Base-by-base conservation (phyloP, 2,329 filamentous ascomycete genomes). In the Pyrenophora teres region DNA sequence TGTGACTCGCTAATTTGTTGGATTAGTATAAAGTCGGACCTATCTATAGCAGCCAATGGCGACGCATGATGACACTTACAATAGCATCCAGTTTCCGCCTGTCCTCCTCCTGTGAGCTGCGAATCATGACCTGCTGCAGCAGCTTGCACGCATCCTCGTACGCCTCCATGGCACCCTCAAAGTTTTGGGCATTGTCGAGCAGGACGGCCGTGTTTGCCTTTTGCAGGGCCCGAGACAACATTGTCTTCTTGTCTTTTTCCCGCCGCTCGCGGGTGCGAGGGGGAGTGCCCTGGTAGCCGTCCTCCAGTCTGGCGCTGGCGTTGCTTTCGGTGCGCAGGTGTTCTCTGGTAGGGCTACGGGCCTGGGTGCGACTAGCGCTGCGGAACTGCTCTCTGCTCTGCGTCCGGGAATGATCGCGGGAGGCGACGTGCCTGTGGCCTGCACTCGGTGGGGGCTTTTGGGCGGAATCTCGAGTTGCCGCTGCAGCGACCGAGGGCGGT, bases 161-260 rank as follows among this genome's bases (percentile, higher is more conserved):
- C 12, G 93, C 92, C 65, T 91, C 85, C 69, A 95, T 87, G 15
- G 94, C 94, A 35, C 90, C 92, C 71, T 93, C 90, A 57, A 94
- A 93, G 68, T 97, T 96, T 67, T 94, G 90, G 12, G 91, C 92
- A 82, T 97, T 97, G 76, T 99, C 94, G 35, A 99, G 83, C 61
- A 97, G 83, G 21, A 99, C 94, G 18, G 94, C 94, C 10, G 90
- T 93, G 69, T 99, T 97, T 42, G 94, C 94, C 76, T 97, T 96
- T 70, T 96, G 89, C 47, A 99, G 78, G 0, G 94, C 94, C 64
- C 89, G 90, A n/a, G 93, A 96, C 31, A 99, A 82, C 92, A 97
- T 97, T 9, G 87, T 89, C 78, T 97, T 97, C 72, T 97, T 81
- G 62, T 81, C 79, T 62, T 75, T 78, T 52, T 80, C 79, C 43